These are phyloP conservation scores for Plasmodium malariae DNA, from an alignment of 169 alveolate species.

Conservation along the genomic window DNA sequence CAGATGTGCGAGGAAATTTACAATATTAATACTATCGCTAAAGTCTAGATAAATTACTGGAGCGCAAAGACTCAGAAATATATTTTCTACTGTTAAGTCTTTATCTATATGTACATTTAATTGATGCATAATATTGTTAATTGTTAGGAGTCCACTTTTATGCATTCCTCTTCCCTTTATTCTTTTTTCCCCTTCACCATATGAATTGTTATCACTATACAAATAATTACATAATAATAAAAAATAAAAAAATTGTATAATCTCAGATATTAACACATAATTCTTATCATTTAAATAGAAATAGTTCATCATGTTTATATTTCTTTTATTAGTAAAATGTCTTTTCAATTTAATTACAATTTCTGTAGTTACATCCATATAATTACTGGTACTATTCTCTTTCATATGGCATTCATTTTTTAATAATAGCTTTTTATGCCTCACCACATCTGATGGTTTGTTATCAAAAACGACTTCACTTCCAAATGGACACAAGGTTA, in stretches of 20 bases:
- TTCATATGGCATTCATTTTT: background rate
- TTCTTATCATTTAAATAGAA: conserved; percentile 7
- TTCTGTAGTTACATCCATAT: background rate
- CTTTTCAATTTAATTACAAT: background rate
- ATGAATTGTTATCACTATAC: background rate
- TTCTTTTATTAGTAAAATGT: too few relatives aligned
- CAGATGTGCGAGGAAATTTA: background rate
- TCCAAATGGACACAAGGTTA: conserved; percentile 36
- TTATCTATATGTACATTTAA: conserved; percentile 15
- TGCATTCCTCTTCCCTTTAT: background rate
- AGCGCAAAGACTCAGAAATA: conserved; percentile 49
- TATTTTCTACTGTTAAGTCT: conserved; percentile 23
- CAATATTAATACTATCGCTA: conserved; percentile 39
- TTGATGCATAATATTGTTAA: background rate
- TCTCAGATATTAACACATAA: conserved; percentile 1
- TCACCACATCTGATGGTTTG: background rate
- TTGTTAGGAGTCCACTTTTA: background rate
- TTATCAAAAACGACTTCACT: conserved; percentile 23
- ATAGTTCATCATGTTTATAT: background rate
- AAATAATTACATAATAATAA: conserved; percentile 33
- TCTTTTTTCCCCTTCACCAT: background rate
- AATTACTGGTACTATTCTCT: background rate
- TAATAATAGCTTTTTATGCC: background rate
- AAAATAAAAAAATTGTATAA: conserved; percentile 51
- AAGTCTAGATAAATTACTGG: conserved; percentile 49